These are phyloP conservation scores for Ampelocalamus luodianensis DNA, from an alignment of 176 grass and related monocot genomes.

Conservation along the genomic window DNA sequence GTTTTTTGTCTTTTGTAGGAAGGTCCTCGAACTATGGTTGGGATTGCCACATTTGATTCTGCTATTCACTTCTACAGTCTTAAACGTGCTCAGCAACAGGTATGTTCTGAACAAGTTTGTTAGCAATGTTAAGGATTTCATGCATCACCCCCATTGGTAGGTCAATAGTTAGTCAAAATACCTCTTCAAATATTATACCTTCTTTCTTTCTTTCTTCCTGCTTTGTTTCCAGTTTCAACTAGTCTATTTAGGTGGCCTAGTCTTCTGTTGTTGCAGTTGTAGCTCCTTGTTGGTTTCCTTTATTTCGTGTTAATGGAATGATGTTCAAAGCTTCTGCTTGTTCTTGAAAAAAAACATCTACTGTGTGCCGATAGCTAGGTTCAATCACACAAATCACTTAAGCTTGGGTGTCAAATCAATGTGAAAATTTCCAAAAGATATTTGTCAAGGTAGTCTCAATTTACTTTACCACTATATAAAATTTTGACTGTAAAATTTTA, in stretches of 20 bases:
- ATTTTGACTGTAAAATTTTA: neutral
- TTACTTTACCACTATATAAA: constrained; percentile 14
- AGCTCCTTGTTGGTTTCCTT: too few relatives aligned
- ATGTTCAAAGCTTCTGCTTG: too few relatives aligned
- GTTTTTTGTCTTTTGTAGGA: constrained; percentile 67
- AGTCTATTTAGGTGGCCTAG: too few relatives aligned
- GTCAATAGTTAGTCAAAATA: neutral
- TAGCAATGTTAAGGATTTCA: constrained; percentile 32
- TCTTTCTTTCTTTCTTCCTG: too few relatives aligned
- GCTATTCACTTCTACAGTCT: constrained; percentile 97
- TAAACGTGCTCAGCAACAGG: constrained; percentile 86
- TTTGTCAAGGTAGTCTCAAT: neutral
- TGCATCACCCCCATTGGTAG: constrained; percentile 20
- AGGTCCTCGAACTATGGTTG: constrained; percentile 87
- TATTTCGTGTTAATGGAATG: too few relatives aligned
- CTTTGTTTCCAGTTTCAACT: too few relatives aligned
- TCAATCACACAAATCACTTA: constrained; percentile 23
- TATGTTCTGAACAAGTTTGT: constrained; percentile 43
- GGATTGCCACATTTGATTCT: constrained; percentile 93
- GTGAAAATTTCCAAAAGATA: neutral
- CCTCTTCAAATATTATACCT: too few relatives aligned
- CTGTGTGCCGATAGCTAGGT: neutral
- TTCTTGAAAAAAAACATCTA: neutral
- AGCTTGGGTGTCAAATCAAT: constrained; percentile 1
- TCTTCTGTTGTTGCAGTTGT: too few relatives aligned